Percentiles rank a stretch among this genome's conserved stretches.
phyloP scores from a whole-genome alignment of 306 rosid genomes.

The Geum urbanum region DNA sequence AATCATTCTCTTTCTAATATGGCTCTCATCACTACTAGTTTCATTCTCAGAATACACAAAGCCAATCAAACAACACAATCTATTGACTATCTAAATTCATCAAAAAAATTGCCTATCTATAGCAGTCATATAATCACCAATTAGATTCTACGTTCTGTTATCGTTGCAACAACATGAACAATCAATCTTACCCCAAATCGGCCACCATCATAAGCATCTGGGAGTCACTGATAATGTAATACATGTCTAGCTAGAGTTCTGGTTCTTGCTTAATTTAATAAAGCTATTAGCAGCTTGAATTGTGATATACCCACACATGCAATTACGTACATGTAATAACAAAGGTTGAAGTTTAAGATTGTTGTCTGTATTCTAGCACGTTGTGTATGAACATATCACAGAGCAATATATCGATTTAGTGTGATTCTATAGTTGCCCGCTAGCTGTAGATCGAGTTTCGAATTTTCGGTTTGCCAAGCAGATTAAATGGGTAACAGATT shows the following conservation, averaged over 20 bases:
- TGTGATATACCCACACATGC: neutral
- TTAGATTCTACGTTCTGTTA: no score
- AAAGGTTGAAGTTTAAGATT: neutral
- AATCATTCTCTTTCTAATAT: no score
- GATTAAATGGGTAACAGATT: no score
- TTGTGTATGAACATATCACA: neutral
- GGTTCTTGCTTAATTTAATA: neutral
- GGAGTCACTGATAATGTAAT: constrained; percentile 12
- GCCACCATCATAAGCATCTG: constrained; percentile 4
- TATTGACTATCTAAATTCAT: no score
- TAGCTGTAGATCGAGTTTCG: no score
- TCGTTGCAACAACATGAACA: no score
- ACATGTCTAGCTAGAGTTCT: neutral
- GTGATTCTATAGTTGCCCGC: neutral
- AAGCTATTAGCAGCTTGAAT: neutral
- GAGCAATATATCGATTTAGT: neutral
- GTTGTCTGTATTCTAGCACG: neutral
- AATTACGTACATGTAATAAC: neutral
- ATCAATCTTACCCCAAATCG: neutral
- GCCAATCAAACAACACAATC: no score
- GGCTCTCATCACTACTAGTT: no score
- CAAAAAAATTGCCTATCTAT: no score
- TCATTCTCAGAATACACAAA: no score
- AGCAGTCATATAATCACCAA: no score
- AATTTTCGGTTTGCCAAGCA: no score